Percentiles rank a stretch among this genome's conserved stretches.
Conservation (phyloP, 306 rosid genomes). For the Lagenaria siceraria region DNA sequence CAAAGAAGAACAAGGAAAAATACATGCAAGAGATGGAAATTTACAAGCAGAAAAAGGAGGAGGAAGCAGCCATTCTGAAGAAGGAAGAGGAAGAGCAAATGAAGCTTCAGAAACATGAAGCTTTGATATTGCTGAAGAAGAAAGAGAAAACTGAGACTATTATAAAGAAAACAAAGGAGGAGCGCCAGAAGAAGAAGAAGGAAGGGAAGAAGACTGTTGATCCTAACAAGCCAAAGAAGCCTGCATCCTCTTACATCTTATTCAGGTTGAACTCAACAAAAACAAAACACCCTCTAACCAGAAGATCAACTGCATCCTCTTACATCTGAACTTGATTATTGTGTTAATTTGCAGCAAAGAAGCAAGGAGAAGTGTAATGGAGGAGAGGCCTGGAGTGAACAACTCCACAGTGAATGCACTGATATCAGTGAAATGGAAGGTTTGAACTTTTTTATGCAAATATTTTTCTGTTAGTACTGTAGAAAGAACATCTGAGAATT, state of each 20-base stretch:
- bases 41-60: conserved; percentile 65
- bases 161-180: conserved; percentile 66
- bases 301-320: too few species aligned
- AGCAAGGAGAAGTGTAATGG: conserved; percentile 50
- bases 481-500: not conserved
- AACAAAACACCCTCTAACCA: not conserved
- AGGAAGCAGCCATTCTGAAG: conserved; percentile 44
- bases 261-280: conserved; percentile 30
- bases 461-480: not conserved
- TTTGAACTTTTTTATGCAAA: not conserved
- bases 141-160: conserved; percentile 81
- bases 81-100: conserved; percentile 69
- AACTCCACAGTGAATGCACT: conserved; percentile 43
- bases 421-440: conserved; percentile 83
- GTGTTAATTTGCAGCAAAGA: conserved; percentile 39
- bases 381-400: conserved; percentile 43
- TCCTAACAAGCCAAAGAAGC: conserved; percentile 86
- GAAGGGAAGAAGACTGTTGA: conserved; percentile 44
- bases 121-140: conserved; percentile 66
- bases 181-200: conserved; percentile 59
- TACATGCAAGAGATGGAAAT: conserved; percentile 58
- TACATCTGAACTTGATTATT: not conserved
- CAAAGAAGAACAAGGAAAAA: conserved; percentile 73
- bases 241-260: conserved; percentile 59
- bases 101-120: conserved; percentile 85